Percentiles rank a stretch among this genome's conserved stretches.
Evolutionary conservation across 2,329 filamentous ascomycete genomes (phyloP).

Genomic region (Talaromyces sp.): DNA sequence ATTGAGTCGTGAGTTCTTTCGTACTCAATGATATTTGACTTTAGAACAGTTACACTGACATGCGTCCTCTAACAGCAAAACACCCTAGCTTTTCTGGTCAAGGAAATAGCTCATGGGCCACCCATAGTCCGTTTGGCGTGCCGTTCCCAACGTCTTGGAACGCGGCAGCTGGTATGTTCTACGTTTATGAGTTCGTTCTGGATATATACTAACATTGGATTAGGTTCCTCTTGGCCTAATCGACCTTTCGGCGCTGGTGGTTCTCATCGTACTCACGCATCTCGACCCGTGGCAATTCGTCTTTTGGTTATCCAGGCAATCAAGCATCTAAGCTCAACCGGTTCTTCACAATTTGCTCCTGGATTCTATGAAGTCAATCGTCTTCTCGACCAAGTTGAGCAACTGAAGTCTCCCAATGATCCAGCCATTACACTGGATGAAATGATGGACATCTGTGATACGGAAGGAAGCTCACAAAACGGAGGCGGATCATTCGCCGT

Average conservation of each 20-base stretch:
- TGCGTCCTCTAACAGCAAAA: conserved; percentile 29
- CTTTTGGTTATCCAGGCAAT: conserved; percentile 75
- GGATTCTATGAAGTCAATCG: conserved; percentile 68
- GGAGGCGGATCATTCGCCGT: conserved; percentile 86
- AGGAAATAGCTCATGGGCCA: conserved; percentile 31
- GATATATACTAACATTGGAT: conserved; percentile 19
- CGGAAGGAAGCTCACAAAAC: conserved; percentile 79
- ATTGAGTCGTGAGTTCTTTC: conserved; percentile 37
- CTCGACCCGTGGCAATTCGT: conserved; percentile 67
- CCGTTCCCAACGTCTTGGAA: conserved; percentile 42
- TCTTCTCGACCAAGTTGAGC: conserved; percentile 63
- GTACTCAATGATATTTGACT: neutral
- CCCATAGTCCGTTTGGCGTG: conserved; percentile 38
- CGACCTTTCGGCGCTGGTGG: conserved; percentile 50
- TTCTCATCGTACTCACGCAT: conserved; percentile 52
- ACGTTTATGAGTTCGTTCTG: neutral
- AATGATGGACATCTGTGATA: conserved; percentile 81
- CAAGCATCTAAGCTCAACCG: conserved; percentile 55
- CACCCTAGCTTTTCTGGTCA: conserved; percentile 33
- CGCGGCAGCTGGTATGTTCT: conserved; percentile 33
- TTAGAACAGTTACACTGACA: conserved; percentile 20
- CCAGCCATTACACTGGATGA: conserved; percentile 60
- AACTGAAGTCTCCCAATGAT: conserved; percentile 59
- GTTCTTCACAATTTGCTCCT: conserved; percentile 45
- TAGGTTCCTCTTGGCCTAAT: conserved; percentile 47